Evolutionary conservation across 2,329 filamentous ascomycete genomes (phyloP), one percentile per base, ranked within the genome.

Genomic region (Tolypocladium amazonense): DNA sequence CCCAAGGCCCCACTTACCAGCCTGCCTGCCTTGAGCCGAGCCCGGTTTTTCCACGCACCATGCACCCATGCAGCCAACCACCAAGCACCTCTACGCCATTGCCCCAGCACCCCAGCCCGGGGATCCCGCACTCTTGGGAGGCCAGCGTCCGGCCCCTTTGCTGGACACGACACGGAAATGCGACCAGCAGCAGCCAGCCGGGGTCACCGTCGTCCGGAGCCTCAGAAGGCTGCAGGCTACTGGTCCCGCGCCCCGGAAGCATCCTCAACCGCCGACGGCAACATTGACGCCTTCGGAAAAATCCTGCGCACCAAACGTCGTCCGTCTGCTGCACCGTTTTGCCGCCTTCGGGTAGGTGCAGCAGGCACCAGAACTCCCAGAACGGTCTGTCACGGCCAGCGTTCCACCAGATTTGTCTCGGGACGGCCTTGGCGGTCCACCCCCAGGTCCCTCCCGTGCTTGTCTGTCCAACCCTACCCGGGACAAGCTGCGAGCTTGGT

Each of bases 41-140:
- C 47, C 47, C 47, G 15, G 47, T 52, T 52, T 52, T 52, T 4
- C 45, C 45, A 18, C 23, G 25, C 45, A 27, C 14, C 25, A 50
- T 7, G 15, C 47, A 52, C 47, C 47, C 15, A 9, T 9, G 27
- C 47, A 4, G 20, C 47, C 47, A 52, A 6, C 47, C 47, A 33
- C 1, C 45, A 2, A 7, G 8, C 20, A n/a, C 39, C 11, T 37
- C 35, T 14, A 37, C 35, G 23, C 47, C 27, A n/a, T 20, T 15
- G 27, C 25, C 20, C 25, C 27, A 33, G 47, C n/a, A 37, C 56
- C 39, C 27, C 25, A 45, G 56, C 35, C 41, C 56, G 56, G 56
- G 56, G 41, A 57, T 62, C 60, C 62, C 62, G 57, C 62, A 59
- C 54, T 25, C 23, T 25, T 56, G 59, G 60, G 58, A 59, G 56